phyloP scores from a whole-genome alignment of 345 rosid species.

The Lepidium didymum region DNA sequence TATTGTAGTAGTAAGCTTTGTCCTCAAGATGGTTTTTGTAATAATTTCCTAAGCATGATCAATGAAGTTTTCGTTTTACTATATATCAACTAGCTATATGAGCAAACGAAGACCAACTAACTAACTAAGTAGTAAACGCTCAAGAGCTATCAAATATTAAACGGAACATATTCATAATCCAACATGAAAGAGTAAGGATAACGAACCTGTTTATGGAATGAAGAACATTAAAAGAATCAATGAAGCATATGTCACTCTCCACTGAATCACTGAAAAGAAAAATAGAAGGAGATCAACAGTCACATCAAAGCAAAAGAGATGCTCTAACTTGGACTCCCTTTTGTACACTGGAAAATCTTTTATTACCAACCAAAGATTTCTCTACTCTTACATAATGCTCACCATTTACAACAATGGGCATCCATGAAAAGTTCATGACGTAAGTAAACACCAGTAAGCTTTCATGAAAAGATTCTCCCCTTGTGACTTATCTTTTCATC shows the following conservation, averaged over 20 bases:
- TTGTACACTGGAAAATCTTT: neutral
- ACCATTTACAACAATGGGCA: neutral
- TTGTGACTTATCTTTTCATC: neutral
- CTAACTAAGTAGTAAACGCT: neutral
- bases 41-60: slow-evolving; percentile 17
- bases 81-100: neutral
- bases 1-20: slow-evolving; percentile 23
- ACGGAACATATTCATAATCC: neutral
- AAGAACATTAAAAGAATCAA: neutral
- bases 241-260: neutral
- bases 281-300: neutral
- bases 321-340: neutral
- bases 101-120: neutral
- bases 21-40: slow-evolving; percentile 25
- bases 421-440: slow-evolving; percentile 14
- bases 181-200: neutral
- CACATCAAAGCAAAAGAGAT: neutral
- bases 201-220: slow-evolving; percentile 9
- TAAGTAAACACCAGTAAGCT: slow-evolving; percentile 3
- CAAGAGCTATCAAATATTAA: neutral
- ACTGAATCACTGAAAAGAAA: neutral
- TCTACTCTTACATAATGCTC: neutral
- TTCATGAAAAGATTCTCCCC: neutral
- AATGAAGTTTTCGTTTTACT: slow-evolving; percentile 2
- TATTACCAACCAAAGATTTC: neutral